phyloP scores from a whole-genome alignment of 495 filamentous ascomycete species.

The Tuber aestivum region DNA sequence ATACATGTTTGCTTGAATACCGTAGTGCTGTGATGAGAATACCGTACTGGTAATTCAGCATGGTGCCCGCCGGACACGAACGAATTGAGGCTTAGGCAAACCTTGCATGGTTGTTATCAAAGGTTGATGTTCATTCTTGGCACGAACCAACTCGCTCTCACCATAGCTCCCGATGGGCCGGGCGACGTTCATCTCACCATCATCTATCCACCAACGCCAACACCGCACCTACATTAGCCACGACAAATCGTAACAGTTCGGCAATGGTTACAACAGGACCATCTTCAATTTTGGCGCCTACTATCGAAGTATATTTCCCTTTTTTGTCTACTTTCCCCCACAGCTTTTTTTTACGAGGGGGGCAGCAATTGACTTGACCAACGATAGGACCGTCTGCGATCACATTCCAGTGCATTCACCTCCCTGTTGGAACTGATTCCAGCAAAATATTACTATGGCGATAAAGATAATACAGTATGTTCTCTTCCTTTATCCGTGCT shows the following conservation, averaged over 20 bases:
- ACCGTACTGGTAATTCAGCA: not conserved
- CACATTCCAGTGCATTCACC: constrained; percentile 79
- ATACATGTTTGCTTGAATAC: not conserved
- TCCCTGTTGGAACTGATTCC: constrained; percentile 87
- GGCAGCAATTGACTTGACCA: not conserved
- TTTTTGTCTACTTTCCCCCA: not conserved
- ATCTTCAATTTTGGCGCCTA: not conserved
- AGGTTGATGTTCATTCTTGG: not conserved
- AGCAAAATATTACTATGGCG: constrained; percentile 81
- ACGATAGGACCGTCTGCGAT: constrained; percentile 71
- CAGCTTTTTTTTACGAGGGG: not conserved
- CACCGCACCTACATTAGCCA: not conserved
- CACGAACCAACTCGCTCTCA: not conserved
- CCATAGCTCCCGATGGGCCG: not conserved
- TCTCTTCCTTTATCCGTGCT: not conserved
- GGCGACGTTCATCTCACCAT: not conserved
- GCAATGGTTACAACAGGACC: not conserved
- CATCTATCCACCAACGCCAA: not conserved
- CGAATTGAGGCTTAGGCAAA: not conserved
- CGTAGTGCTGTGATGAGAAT: not conserved
- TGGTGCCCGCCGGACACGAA: not conserved
- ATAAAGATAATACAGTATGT: constrained; percentile 24
- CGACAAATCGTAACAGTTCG: not conserved
- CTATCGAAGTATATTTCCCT: not conserved
- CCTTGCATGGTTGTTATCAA: not conserved